Evolutionary conservation across 129 eudicot genomes (phyloP).

Genomic region (Sambucus nigra): DNA sequence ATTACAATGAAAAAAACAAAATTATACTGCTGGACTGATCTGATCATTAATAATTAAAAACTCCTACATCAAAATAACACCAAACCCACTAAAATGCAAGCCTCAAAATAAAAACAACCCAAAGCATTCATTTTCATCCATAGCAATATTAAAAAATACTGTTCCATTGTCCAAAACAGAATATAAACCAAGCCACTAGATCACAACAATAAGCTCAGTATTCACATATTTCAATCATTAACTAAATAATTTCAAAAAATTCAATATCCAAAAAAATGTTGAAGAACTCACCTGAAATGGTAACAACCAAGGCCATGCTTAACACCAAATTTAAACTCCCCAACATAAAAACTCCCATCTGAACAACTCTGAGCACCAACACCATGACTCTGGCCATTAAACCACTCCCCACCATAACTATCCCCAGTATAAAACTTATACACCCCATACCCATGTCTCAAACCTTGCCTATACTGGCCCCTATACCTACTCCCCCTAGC

Average conservation of each 20-base stretch:
- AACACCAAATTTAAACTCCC: conserved; percentile 52
- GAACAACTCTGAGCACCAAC: conserved; percentile 20
- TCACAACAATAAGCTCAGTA: too few relatives aligned
- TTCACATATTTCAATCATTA: too few relatives aligned
- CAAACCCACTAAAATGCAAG: conserved; percentile 1
- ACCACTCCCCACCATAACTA: conserved; percentile 23
- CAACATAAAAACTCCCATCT: conserved; percentile 25
- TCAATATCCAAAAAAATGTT: background rate
- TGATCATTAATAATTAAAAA: background rate
- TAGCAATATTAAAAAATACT: too few relatives aligned
- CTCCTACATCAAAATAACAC: background rate
- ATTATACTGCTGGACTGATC: too few relatives aligned
- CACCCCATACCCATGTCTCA: conserved; percentile 26
- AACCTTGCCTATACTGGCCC: conserved; percentile 23
- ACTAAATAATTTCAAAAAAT: background rate
- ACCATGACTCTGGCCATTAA: conserved; percentile 23
- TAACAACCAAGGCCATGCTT: conserved; percentile 26
- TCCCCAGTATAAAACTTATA: conserved; percentile 25
- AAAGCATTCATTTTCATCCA: too few relatives aligned
- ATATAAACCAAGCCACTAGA: too few relatives aligned
- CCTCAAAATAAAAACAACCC: conserved; percentile 1
- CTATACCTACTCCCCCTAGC: conserved; percentile 12
- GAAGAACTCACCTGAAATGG: conserved; percentile 3
- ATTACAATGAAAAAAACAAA: too few relatives aligned
- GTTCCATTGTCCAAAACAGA: too few relatives aligned